Conservation (phyloP, 768 basidiomycete species). For the Pleurotus ostreatus region DNA sequence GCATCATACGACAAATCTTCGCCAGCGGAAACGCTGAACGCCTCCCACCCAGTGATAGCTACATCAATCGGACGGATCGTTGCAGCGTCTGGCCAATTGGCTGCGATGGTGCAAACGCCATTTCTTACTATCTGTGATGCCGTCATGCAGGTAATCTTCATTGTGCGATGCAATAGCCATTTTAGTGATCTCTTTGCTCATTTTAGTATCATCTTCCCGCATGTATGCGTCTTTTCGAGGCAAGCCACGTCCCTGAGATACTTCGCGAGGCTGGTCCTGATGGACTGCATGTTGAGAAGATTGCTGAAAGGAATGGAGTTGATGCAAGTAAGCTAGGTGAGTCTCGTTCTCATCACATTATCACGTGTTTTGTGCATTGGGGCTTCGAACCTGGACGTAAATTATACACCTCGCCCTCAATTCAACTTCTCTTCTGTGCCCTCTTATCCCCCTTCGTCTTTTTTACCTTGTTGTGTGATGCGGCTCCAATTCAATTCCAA, state of each 20-base stretch:
- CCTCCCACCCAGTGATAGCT: constrained; percentile 52
- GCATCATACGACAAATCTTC: constrained; percentile 40
- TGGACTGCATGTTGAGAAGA: constrained; percentile 44
- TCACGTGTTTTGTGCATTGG: neutral
- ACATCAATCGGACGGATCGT: constrained; percentile 62
- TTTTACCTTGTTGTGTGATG: neutral
- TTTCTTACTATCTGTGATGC: constrained; percentile 75
- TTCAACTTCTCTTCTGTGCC: constrained; percentile 4
- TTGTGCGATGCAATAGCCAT: neutral
- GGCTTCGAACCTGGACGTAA: constrained; percentile 6
- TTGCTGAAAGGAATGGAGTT: constrained; percentile 41
- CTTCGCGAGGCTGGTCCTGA: constrained; percentile 57
- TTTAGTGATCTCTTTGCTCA: neutral
- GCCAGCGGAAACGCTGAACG: constrained; percentile 47
- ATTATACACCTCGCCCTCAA: neutral
- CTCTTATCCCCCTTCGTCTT: neutral
- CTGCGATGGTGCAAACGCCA: constrained; percentile 60
- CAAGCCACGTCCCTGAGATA: constrained; percentile 67
- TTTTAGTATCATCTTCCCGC: constrained; percentile 69
- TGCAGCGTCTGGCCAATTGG: constrained; percentile 66
- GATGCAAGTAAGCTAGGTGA: constrained; percentile 50
- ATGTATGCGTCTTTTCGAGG: constrained; percentile 70
- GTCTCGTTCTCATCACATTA: constrained; percentile 5
- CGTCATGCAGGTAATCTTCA: constrained; percentile 49
- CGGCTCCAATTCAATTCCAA: neutral